These are phyloP conservation scores for Diaporthe ampelina DNA, from an alignment of 2,329 filamentous ascomycete genomes.

Conservation along the genomic window DNA sequence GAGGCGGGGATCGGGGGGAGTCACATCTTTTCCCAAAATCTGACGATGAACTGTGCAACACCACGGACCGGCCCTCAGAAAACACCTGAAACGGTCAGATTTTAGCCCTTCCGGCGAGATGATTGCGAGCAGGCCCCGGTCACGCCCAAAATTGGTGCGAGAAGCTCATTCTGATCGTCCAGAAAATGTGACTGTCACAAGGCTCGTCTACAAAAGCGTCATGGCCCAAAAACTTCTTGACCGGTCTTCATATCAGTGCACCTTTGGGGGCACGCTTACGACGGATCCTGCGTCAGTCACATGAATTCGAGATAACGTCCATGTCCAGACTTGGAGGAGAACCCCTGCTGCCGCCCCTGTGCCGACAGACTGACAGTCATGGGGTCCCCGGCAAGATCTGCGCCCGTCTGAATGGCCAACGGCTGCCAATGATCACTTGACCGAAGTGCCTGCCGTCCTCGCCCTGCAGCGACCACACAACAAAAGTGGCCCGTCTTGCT, in stretches of 20 bases:
- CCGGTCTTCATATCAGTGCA: constrained; percentile 24
- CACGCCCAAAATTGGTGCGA: neutral
- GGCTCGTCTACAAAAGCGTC: constrained; percentile 20
- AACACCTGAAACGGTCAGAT: constrained; percentile 31
- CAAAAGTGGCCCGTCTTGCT: constrained; percentile 5
- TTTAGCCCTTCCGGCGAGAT: constrained; percentile 32
- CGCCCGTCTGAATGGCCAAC: constrained; percentile 32
- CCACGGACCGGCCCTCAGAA: constrained; percentile 38
- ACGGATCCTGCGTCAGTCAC: constrained; percentile 26
- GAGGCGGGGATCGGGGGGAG: neutral
- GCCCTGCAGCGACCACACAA: neutral
- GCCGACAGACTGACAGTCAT: constrained; percentile 28
- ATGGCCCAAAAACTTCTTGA: constrained; percentile 24
- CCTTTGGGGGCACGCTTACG: constrained; percentile 11
- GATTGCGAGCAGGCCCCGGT: neutral
- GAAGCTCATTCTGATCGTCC: constrained; percentile 1
- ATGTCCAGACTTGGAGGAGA: neutral
- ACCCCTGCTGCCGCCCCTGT: constrained; percentile 31
- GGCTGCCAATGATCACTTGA: constrained; percentile 36
- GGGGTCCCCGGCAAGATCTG: constrained; percentile 31
- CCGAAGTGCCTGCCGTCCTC: constrained; percentile 32
- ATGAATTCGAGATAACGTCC: constrained; percentile 30
- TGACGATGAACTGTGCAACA: constrained; percentile 14
- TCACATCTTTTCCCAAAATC: constrained; percentile 18
- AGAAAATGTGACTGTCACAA: constrained; percentile 18